These are phyloP conservation scores for Penicillium sp. DNA, from an alignment of 2,329 filamentous ascomycete genomes.

Conservation along the genomic window DNA sequence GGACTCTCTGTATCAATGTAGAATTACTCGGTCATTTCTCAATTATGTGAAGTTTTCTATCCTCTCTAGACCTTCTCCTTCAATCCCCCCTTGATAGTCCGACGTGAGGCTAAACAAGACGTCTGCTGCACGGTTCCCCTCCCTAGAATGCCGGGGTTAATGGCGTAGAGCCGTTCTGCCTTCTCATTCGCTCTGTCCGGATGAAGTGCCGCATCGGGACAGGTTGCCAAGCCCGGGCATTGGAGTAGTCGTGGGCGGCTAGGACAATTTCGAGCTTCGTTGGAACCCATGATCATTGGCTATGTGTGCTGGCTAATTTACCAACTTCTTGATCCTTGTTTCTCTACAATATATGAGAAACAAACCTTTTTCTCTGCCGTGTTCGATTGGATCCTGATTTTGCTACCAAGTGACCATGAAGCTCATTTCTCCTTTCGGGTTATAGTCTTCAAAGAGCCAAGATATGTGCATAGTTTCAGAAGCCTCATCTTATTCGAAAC, in stretches of 20 bases:
- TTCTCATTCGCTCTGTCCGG: not conserved
- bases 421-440: not conserved
- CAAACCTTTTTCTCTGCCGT: not conserved
- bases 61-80: not conserved
- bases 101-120: not conserved
- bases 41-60: not conserved
- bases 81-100: not conserved
- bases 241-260: not conserved
- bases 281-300: not conserved
- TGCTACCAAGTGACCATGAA: not conserved
- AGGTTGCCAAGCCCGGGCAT: slow-evolving; percentile 4
- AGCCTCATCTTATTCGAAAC: not conserved
- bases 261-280: not conserved
- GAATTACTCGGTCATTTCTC: not conserved
- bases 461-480: not conserved
- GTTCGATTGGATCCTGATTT: not conserved
- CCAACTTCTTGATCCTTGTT: not conserved
- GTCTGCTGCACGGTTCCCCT: slow-evolving; percentile 4
- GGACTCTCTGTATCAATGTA: not conserved
- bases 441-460: not conserved
- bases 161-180: not conserved
- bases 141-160: not conserved
- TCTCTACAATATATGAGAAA: not conserved
- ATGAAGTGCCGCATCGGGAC: not conserved
- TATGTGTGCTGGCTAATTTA: not conserved